phyloP scores from a whole-genome alignment of 768 basidiomycete species.

The Boletus rufocinnamomeus region DNA sequence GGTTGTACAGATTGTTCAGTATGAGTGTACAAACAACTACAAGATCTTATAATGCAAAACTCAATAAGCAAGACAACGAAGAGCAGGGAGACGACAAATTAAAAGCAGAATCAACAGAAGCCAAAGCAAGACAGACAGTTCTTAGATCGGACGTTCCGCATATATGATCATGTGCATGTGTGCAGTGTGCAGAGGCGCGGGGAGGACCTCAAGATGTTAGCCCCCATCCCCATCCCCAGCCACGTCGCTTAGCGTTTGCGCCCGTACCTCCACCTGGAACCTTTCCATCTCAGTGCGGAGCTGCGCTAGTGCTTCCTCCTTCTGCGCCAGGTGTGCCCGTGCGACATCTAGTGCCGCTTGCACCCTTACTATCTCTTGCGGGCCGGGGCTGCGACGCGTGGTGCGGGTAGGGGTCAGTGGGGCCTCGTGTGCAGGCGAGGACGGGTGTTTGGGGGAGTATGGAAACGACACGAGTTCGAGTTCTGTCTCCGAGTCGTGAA shows the following conservation, averaged over 20 bases:
- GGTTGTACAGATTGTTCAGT: background rate
- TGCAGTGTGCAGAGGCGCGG: no score
- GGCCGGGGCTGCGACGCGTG: slow-evolving; percentile 7
- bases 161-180: background rate
- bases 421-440: slow-evolving; percentile 14
- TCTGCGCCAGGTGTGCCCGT: slow-evolving; percentile 22
- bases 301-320: slow-evolving; percentile 23
- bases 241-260: background rate
- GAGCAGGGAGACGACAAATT: background rate
- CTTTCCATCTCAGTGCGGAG: slow-evolving; percentile 28
- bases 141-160: background rate
- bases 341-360: slow-evolving; percentile 26
- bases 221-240: background rate
- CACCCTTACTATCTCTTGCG: slow-evolving; percentile 25
- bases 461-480: slow-evolving; percentile 19
- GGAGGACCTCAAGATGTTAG: background rate
- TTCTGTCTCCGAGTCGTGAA: slow-evolving; percentile 5
- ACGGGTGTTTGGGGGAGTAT: slow-evolving; percentile 23
- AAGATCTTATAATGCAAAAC: background rate
- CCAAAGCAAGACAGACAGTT: background rate
- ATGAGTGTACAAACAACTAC: background rate
- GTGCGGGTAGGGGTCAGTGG: background rate
- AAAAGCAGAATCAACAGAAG: background rate
- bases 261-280: slow-evolving; percentile 15
- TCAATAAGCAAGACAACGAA: background rate